Percentiles rank a stretch among this genome's conserved stretches.
phyloP scores from a whole-genome alignment of 2,329 filamentous ascomycete species.

The Fonsecaea nubica region DNA sequence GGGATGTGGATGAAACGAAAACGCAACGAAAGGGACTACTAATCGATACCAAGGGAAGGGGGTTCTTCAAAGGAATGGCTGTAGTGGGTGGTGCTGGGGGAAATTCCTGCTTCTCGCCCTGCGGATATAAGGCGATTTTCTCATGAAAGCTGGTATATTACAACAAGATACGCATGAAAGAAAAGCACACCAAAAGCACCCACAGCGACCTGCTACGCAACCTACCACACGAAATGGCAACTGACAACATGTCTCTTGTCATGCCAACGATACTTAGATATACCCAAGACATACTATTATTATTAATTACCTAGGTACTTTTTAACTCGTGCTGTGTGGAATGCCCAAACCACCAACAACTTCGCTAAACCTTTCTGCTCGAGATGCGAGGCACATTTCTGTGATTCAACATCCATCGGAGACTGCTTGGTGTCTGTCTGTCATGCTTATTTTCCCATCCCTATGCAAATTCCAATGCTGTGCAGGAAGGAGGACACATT shows the following conservation, averaged over 20 bases:
- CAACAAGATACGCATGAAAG: too few species aligned
- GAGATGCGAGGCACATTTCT: not conserved
- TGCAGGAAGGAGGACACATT: not conserved
- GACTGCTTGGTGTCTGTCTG: not conserved
- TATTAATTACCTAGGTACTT: constrained; percentile 1
- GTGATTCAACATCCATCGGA: not conserved
- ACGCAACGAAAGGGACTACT: too few species aligned
- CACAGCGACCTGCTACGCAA: too few species aligned
- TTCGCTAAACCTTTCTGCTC: not conserved
- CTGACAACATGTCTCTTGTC: not conserved
- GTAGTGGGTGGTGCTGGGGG: too few species aligned
- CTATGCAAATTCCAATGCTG: constrained; percentile 3
- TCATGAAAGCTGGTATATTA: too few species aligned
- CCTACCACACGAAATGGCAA: too few species aligned
- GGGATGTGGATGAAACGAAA: too few species aligned
- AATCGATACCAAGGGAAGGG: too few species aligned
- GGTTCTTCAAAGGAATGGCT: too few species aligned
- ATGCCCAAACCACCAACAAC: not conserved
- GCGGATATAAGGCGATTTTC: too few species aligned
- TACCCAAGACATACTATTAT: not conserved
- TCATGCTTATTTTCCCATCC: constrained; percentile 1
- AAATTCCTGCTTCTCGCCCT: too few species aligned
- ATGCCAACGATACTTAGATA: not conserved
- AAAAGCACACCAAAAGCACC: too few species aligned
- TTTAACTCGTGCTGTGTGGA: not conserved